These are phyloP conservation scores for Fusarium heterosporum DNA, from an alignment of 2,329 filamentous ascomycete species.

Conservation along the genomic window DNA sequence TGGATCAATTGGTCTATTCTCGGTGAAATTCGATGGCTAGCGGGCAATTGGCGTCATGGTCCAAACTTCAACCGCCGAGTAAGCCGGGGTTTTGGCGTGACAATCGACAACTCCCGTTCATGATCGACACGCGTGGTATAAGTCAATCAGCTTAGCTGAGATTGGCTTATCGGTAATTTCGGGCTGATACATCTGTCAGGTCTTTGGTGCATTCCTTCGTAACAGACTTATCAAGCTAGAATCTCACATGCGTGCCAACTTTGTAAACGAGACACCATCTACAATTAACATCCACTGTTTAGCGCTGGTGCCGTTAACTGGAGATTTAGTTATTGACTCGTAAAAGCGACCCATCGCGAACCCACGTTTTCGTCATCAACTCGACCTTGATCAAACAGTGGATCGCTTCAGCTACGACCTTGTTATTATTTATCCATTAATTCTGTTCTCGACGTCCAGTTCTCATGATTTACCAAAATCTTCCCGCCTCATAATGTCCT, in stretches of 20 bases:
- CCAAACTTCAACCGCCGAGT: not conserved
- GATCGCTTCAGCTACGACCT: not conserved
- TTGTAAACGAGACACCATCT: no score
- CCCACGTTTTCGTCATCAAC: constrained; percentile 5
- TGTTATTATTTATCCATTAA: not conserved
- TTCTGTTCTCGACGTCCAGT: not conserved
- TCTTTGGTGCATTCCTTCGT: not conserved
- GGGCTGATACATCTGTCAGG: not conserved
- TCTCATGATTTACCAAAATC: not conserved
- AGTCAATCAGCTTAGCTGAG: not conserved
- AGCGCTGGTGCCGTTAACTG: no score
- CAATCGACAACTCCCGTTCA: not conserved
- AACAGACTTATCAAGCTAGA: constrained; percentile 5
- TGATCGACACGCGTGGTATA: not conserved
- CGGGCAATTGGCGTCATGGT: not conserved
- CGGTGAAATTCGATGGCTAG: not conserved
- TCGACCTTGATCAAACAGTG: constrained; percentile 14
- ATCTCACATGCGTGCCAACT: not conserved
- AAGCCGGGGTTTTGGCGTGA: not conserved
- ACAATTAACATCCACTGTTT: no score
- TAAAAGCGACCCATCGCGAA: constrained; percentile 10
- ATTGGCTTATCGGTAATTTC: not conserved
- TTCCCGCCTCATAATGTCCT: constrained; percentile 8
- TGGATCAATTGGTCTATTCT: not conserved
- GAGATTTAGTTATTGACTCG: not conserved